Evolutionary conservation across 192 early-diverging fungal species (phyloP).

Genomic region (Coemansia sp.): DNA sequence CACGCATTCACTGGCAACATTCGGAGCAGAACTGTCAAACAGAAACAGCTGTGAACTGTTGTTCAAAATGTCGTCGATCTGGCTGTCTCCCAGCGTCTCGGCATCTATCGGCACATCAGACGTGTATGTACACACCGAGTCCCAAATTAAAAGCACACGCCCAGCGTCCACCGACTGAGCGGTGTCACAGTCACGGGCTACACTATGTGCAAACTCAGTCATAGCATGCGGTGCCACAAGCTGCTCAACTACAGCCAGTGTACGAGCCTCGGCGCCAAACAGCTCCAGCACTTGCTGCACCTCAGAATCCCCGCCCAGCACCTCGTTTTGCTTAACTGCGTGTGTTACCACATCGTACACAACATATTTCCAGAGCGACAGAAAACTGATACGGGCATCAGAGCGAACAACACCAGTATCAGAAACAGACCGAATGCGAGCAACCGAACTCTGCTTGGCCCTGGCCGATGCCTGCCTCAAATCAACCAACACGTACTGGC

Average conservation of each 20-base stretch:
- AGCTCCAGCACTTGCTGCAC: background rate
- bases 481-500: slow-evolving; percentile 2
- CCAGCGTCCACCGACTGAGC: no score
- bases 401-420: background rate
- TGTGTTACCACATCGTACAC: background rate
- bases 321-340: background rate
- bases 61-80: slow-evolving; percentile 15
- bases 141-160: background rate
- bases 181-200: background rate
- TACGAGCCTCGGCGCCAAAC: background rate
- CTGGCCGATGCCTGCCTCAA: background rate
- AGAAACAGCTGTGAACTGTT: slow-evolving; percentile 23
- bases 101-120: background rate
- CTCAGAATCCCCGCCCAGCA: background rate
- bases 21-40: slow-evolving; percentile 3
- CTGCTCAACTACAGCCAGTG: background rate
- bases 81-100: background rate
- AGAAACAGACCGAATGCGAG: slow-evolving; percentile 5
- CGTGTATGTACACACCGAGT: background rate
- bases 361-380: background rate
- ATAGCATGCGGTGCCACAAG: background rate
- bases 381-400: background rate
- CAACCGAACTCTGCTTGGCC: background rate
- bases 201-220: background rate
- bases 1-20: slow-evolving; percentile 1